Evolutionary conservation across 2,329 filamentous ascomycete genomes (phyloP).

Genomic region (Curvularia sp.): DNA sequence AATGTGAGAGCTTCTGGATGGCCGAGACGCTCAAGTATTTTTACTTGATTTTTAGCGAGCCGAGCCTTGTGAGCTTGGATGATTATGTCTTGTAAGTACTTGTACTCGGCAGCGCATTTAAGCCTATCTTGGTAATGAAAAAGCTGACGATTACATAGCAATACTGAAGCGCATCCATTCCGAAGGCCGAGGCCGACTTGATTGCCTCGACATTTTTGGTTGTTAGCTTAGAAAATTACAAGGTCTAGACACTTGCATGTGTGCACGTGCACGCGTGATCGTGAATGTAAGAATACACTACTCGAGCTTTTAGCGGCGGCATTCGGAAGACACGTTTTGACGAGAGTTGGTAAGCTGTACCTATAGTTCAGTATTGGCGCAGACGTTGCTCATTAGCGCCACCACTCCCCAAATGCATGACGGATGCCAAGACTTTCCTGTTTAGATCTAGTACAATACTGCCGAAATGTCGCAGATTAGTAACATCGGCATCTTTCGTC

Average conservation of each 20-base stretch:
- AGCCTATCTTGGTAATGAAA: neutral
- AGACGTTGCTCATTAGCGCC: neutral
- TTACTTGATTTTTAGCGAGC: conserved; percentile 78
- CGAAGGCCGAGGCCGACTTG: conserved; percentile 39
- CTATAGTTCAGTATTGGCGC: neutral
- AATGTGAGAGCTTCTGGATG: conserved; percentile 79
- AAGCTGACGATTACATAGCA: conserved; percentile 37
- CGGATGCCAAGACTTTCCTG: conserved; percentile 4
- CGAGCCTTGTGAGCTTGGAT: conserved; percentile 70
- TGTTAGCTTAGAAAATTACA: neutral
- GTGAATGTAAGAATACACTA: neutral
- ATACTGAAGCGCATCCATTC: conserved; percentile 63
- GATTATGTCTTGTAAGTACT: conserved; percentile 64
- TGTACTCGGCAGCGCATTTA: neutral
- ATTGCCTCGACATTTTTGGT: neutral
- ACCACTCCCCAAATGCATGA: neutral
- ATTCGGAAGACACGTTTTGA: neutral
- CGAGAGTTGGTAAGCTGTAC: no score
- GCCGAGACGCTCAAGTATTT: conserved; percentile 94
- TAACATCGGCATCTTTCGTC: neutral
- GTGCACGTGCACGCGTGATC: no score
- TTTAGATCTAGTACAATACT: neutral
- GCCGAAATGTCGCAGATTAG: neutral
- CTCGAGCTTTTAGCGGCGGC: neutral
- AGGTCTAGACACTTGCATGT: neutral